Conservation (phyloP, 1,139 yeast species). For the Insectozyma bohioensis region DNA sequence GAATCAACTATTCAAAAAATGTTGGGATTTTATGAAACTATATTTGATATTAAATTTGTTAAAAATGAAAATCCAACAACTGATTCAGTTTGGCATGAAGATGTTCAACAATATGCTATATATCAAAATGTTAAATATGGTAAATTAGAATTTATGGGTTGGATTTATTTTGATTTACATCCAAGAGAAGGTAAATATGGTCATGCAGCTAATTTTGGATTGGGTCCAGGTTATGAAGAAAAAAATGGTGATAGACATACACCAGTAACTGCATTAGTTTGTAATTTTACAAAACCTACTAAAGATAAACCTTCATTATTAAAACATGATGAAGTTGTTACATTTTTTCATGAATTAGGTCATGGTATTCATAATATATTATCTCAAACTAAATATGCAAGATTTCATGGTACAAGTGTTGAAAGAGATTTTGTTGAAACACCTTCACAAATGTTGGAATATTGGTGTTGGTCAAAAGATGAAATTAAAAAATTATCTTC, state of each 20-base stretch:
- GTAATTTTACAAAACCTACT: conserved; percentile 81
- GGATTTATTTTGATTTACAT: conserved; percentile 77
- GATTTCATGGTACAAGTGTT: conserved; percentile 75
- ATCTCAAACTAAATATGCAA: conserved; percentile 61
- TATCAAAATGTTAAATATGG: conserved; percentile 56
- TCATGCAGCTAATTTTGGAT: conserved; percentile 81
- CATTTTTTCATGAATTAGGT: conserved; percentile 88
- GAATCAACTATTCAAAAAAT: conserved; percentile 64
- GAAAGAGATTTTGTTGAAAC: conserved; percentile 88
- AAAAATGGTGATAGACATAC: conserved; percentile 51
- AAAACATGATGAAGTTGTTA: conserved; percentile 75
- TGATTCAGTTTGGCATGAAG: conserved; percentile 65
- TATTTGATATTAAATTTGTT: conserved; percentile 67
- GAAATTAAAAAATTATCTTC: conserved; percentile 60
- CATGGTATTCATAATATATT: conserved; percentile 83
- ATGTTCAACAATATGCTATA: conserved; percentile 72
- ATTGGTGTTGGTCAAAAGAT: conserved; percentile 78
- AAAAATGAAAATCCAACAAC: conserved; percentile 41
- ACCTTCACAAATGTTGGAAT: conserved; percentile 86
- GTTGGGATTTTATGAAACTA: conserved; percentile 66
- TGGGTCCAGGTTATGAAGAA: conserved; percentile 59
- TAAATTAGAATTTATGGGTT: conserved; percentile 61
- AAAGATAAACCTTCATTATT: conserved; percentile 69
- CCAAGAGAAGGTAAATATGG: conserved; percentile 86
- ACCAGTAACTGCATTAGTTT: conserved; percentile 77